Conservation (phyloP, 306 rosid species). For the Crotalaria pallida region DNA sequence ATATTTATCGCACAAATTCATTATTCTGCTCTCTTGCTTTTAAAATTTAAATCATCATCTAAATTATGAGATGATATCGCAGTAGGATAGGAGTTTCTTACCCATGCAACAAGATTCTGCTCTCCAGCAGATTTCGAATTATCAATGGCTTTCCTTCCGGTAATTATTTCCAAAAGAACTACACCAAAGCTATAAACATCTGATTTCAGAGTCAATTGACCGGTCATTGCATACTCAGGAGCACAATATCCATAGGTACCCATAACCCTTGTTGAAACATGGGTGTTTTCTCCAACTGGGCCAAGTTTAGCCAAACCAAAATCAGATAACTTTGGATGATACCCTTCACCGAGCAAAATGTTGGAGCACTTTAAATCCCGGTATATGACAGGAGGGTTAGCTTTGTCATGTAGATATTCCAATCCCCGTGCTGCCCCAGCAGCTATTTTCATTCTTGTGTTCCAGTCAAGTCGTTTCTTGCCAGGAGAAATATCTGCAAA, state of each 20-base stretch:
- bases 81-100: slow-evolving; percentile 30
- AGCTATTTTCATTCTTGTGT: slow-evolving; percentile 83
- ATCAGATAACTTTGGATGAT: slow-evolving; percentile 87
- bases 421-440: slow-evolving; percentile 90
- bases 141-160: slow-evolving; percentile 90
- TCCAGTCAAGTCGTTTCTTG: slow-evolving; percentile 78
- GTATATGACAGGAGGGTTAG: slow-evolving; percentile 94
- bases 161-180: slow-evolving; percentile 87
- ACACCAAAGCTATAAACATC: slow-evolving; percentile 96
- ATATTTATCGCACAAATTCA: not conserved
- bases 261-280: slow-evolving; percentile 94
- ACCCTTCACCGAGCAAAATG: slow-evolving; percentile 82
- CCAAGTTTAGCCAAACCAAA: slow-evolving; percentile 95
- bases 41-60: not conserved
- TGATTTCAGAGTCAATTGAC: slow-evolving; percentile 85
- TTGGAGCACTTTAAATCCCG: slow-evolving; percentile 91
- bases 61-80: not conserved
- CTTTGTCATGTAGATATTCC: slow-evolving; percentile 88
- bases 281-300: slow-evolving; percentile 90
- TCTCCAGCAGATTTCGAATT: slow-evolving; percentile 70
- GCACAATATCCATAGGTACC: slow-evolving; percentile 96
- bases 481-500: slow-evolving; percentile 69
- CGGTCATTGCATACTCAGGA: slow-evolving; percentile 93
- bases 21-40: not conserved
- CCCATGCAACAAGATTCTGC: slow-evolving; percentile 96